These are phyloP conservation scores for Penicillium verrucosum DNA, from an alignment of 2,329 filamentous ascomycete genomes.

Conservation along the genomic window DNA sequence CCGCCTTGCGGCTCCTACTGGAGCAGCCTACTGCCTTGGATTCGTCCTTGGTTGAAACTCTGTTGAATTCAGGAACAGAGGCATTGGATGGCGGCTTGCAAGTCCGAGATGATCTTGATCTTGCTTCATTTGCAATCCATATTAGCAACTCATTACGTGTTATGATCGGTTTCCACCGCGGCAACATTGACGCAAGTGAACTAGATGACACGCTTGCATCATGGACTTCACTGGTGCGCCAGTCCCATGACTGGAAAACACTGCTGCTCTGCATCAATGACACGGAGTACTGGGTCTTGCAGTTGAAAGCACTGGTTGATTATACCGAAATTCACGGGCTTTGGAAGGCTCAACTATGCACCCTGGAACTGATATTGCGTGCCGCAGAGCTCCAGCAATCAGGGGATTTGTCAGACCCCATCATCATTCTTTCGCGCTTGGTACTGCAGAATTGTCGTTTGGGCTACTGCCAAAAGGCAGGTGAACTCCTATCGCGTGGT, in stretches of 20 bases:
- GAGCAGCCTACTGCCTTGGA: slow-evolving; percentile 33
- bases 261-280: slow-evolving; percentile 51
- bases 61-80: slow-evolving; percentile 27
- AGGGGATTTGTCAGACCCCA: slow-evolving; percentile 38
- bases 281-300: slow-evolving; percentile 47
- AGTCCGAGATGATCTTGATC: slow-evolving; percentile 26
- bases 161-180: slow-evolving; percentile 34
- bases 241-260: slow-evolving; percentile 43
- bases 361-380: slow-evolving; percentile 50
- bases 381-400: slow-evolving; percentile 47
- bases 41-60: slow-evolving; percentile 21
- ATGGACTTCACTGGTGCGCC: slow-evolving; percentile 42
- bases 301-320: slow-evolving; percentile 54
- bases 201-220: slow-evolving; percentile 33
- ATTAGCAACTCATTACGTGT: slow-evolving; percentile 36
- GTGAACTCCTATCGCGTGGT: slow-evolving; percentile 56
- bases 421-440: slow-evolving; percentile 46
- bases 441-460: slow-evolving; percentile 57
- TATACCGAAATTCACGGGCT: slow-evolving; percentile 58
- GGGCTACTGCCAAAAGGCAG: slow-evolving; percentile 60
- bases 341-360: slow-evolving; percentile 48
- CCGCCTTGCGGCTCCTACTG: slow-evolving; percentile 34
- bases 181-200: slow-evolving; percentile 26
- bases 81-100: slow-evolving; percentile 17
- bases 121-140: slow-evolving; percentile 28